phyloP scores from a whole-genome alignment of 2,329 filamentous ascomycete species.

The Curvularia sp. region DNA sequence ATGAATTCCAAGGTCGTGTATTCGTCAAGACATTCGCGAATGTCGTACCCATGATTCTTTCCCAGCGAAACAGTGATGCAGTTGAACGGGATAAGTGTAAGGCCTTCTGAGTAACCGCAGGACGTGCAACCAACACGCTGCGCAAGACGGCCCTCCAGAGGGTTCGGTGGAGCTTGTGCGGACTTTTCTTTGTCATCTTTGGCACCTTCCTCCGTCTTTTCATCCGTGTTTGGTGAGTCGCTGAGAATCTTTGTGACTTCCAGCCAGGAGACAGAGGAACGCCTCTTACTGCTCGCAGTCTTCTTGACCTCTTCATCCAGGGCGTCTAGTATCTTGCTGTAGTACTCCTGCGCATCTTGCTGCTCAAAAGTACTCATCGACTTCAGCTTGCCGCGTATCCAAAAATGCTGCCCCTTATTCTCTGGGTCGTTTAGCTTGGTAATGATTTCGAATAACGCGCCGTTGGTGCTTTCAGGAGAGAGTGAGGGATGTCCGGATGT shows the following conservation, averaged over 20 bases:
- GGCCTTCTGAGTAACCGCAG: slow-evolving; percentile 86
- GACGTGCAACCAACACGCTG: slow-evolving; percentile 86
- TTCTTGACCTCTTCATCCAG: slow-evolving; percentile 76
- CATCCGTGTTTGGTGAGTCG: slow-evolving; percentile 20
- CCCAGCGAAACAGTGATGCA: slow-evolving; percentile 88
- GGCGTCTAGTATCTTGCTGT: slow-evolving; percentile 84
- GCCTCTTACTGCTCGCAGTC: slow-evolving; percentile 54
- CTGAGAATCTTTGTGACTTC: slow-evolving; percentile 36
- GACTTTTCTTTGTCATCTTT: slow-evolving; percentile 14
- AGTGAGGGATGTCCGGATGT: slow-evolving; percentile 46
- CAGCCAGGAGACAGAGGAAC: slow-evolving; percentile 46
- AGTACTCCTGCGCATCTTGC: slow-evolving; percentile 98
- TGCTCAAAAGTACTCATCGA: slow-evolving; percentile 95
- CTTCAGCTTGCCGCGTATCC: slow-evolving; percentile 82
- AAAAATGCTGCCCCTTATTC: slow-evolving; percentile 78
- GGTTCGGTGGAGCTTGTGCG: slow-evolving; percentile 65
- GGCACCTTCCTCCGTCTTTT: slow-evolving; percentile 11
- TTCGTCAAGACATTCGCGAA: slow-evolving; percentile 81
- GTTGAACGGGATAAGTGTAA: slow-evolving; percentile 92
- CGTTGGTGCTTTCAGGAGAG: slow-evolving; percentile 56
- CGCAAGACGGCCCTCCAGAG: slow-evolving; percentile 84
- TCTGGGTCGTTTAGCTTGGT: slow-evolving; percentile 71
- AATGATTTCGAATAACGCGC: slow-evolving; percentile 70
- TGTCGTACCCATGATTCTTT: slow-evolving; percentile 66
- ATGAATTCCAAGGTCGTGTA: slow-evolving; percentile 87